Evolutionary conservation across 2,329 filamentous ascomycete species (phyloP), one percentile per base, ranked within the genome.

Genomic region (Penicillium sp.): DNA sequence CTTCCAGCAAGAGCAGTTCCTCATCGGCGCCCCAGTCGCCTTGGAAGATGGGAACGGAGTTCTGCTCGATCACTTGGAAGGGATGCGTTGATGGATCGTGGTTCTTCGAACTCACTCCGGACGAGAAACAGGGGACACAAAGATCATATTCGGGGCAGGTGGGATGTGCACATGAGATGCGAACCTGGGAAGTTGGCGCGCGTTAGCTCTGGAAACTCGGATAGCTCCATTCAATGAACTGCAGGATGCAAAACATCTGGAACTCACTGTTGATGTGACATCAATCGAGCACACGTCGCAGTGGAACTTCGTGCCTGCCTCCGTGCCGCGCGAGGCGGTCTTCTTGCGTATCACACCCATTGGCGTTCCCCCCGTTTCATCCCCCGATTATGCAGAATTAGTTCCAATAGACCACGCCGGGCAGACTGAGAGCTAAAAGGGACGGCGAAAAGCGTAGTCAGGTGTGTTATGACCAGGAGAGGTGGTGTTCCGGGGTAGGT

Each of bases 281-380:
- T 99, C 94, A 54, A 91, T 91, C 43, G 91, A 96, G 75, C 94
- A 99, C 55, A 96, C 88, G 75, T 99, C 95, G 79, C 94, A 99
- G 62, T 97, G 91, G 74, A 96, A 99, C 73, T 97, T 97, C 31
- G 92, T 90, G 60, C 90, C 90, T 45, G 90, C 92, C 71, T 97
- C 91, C 48, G 89, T 91, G 59, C 90, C 91, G 69, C 90, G 83
- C 52, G 88, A 87, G 63, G 89, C 90, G 56, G 91, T 94, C 80
- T 97, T 97, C 82, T 97, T 97, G 72, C 92, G 89, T 73, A 97
- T 96, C 69, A 96, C 89, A 66, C 92, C 92, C 93, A 97, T 97
- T 63, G 64, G 69, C 65, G 56, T 63, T 61, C 69, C 63, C 55
- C 60, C 65, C 58, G 63, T 70, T 63, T 73, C 74, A 77, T 77